Evolutionary conservation across 2,329 filamentous ascomycete species (phyloP).

Genomic region (Neodidymelliopsis sp.): DNA sequence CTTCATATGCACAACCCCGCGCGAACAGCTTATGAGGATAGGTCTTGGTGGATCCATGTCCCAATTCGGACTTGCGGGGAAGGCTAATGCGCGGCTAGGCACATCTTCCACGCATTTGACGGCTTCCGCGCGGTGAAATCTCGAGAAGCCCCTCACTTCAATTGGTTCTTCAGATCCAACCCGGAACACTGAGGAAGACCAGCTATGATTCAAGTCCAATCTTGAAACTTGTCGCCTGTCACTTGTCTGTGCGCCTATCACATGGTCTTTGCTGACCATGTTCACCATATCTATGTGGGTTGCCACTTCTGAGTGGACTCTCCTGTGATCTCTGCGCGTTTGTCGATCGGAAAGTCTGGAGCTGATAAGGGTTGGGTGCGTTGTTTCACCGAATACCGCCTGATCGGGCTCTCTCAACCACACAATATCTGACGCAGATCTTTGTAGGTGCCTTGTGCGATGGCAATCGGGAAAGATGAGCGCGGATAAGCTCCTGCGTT

Average conservation of each 20-base stretch:
- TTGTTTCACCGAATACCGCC: neutral
- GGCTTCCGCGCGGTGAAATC: slow-evolving; percentile 2
- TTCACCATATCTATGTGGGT: no score
- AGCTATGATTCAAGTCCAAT: neutral
- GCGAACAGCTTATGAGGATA: slow-evolving; percentile 13
- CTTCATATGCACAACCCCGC: slow-evolving; percentile 40
- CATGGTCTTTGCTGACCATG: neutral
- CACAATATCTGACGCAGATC: neutral
- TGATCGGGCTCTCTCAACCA: neutral
- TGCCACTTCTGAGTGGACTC: neutral
- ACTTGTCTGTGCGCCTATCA: neutral
- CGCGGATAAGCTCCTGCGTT: no score
- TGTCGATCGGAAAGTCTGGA: neutral
- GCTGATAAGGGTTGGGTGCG: neutral
- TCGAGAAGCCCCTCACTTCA: neutral
- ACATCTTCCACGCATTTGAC: slow-evolving; percentile 9
- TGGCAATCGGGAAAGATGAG: no score
- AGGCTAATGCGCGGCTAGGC: slow-evolving; percentile 26
- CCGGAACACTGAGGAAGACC: neutral
- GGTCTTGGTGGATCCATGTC: slow-evolving; percentile 26
- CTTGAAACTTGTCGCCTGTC: neutral
- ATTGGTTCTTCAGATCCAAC: neutral
- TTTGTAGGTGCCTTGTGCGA: neutral
- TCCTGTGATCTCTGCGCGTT: neutral
- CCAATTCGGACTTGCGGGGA: slow-evolving; percentile 39